These are phyloP conservation scores for Kwoniella sp. DNA, from an alignment of 768 basidiomycete genomes.

Conservation along the genomic window DNA sequence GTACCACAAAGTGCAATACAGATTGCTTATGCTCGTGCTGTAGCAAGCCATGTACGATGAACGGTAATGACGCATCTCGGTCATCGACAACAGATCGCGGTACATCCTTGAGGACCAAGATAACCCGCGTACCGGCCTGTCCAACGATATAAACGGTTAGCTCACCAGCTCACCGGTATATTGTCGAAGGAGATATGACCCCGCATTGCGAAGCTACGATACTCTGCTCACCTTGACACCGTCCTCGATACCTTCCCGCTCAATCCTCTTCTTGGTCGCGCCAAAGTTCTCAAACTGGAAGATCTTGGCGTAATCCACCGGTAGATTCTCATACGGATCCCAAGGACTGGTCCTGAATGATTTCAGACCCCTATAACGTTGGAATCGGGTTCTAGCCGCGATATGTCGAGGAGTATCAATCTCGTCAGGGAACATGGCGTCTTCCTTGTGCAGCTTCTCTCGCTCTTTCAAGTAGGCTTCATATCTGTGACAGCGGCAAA, in stretches of 20 bases:
- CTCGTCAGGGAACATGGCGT: conserved; percentile 91
- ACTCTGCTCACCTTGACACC: conserved; percentile 66
- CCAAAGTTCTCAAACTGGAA: conserved; percentile 97
- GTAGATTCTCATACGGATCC: conserved; percentile 96
- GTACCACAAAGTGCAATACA: conserved; percentile 86
- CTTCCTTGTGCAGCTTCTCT: conserved; percentile 65
- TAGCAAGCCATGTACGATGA: conserved; percentile 76
- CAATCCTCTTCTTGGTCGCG: conserved; percentile 71
- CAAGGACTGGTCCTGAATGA: conserved; percentile 94
- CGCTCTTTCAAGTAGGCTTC: conserved; percentile 53
- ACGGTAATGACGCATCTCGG: conserved; percentile 57
- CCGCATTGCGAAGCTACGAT: too few species aligned
- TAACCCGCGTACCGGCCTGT: conserved; percentile 80
- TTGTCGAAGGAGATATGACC: too few species aligned
- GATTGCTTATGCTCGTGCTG: conserved; percentile 97
- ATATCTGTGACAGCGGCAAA: conserved; percentile 42
- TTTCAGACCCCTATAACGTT: conserved; percentile 84
- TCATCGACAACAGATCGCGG: conserved; percentile 64
- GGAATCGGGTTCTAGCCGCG: conserved; percentile 78
- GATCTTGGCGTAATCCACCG: conserved; percentile 87
- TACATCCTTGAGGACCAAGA: conserved; percentile 72
- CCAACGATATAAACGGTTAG: not conserved
- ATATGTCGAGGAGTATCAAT: conserved; percentile 88
- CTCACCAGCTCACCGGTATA: too few species aligned
- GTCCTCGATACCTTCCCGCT: conserved; percentile 61